Evolutionary conservation across 805 yeast species (phyloP), one percentile per base, ranked within the genome.

Genomic region (Yamadazyma kitorensis): DNA sequence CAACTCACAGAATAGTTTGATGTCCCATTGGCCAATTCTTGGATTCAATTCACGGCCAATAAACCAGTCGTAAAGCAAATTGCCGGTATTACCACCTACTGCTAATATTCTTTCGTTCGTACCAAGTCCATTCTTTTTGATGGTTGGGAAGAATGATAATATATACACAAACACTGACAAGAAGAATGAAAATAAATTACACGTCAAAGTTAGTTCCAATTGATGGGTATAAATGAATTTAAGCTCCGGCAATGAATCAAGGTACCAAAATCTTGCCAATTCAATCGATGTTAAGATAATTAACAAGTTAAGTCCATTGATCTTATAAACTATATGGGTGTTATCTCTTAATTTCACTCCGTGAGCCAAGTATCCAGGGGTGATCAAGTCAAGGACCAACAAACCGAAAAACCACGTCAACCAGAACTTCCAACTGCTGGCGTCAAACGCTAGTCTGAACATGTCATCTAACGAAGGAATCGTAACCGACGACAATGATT

Each of bases 21-120:
- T 78, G 55, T 93, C 98, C 71, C 89, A 78, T 0, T 73, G 51
- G 1, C 94, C 93, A 39, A 86, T 66, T 48, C 98, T 72, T 17
- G 98, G 98, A 56, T 93, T 93, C 52, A 93, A 69, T 61, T 91
- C 98, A 40, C 98, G 78, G 19, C 98, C 98, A 54, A 93, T 88
- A 54, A 88, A 93, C 97, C 96, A 89, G 53, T 93, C 96, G 54
- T 85, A 91, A 7, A 91, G 47, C 0, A 60, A 46, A 45, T 75
- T 79, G 0, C 86, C 85, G 0, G 95, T 71, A 61, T 91, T 91
- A 3, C 98, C 98, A 28, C 93, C 93, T 24, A 74, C 57, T 0
- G 97, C 89, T 33, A 93, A 68, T 24, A 93, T 77, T 44, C 85
- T 69, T 49, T 86, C 93, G 8, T 64, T 66, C 1, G 80, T 75